Percentiles rank a stretch among this genome's conserved stretches.
Conservation (phyloP, 208 protist species). For the Acanthamoeba sp. region DNA sequence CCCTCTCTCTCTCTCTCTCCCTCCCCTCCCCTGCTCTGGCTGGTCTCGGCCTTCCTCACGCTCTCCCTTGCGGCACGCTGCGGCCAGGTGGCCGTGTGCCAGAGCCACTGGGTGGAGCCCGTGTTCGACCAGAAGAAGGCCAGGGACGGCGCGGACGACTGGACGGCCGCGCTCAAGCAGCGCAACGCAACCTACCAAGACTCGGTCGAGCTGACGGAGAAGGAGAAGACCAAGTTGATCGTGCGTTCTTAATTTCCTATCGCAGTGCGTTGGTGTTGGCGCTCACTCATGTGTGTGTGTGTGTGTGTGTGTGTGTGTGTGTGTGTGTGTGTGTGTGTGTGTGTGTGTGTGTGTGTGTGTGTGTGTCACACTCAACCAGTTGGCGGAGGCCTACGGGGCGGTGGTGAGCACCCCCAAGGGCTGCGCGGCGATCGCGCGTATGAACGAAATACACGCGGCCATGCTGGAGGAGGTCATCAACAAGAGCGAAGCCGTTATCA, state of each 20-base stretch:
- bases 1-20: neutral
- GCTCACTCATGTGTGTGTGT: neutral
- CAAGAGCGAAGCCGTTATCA: conserved; percentile 16
- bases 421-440: conserved; percentile 6
- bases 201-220: neutral
- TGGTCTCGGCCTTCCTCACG: neutral
- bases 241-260: neutral
- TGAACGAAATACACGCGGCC: conserved; percentile 46
- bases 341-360: no score
- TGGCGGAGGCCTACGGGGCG: conserved; percentile 7
- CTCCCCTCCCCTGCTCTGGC: neutral
- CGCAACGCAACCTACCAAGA: conserved; percentile 34
- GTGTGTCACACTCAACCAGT: no score
- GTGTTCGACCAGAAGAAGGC: conserved; percentile 26
- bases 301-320: neutral
- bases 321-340: neutral
- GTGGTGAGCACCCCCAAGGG: neutral
- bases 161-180: neutral
- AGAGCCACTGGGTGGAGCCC: conserved; percentile 15
- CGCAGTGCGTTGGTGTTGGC: no score
- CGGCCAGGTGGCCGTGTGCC: neutral
- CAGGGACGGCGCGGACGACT: conserved; percentile 6
- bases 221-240: conserved; percentile 45
- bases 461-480: conserved; percentile 32
- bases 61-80: neutral